These are phyloP conservation scores for Dactylella cylindrospora DNA, from an alignment of 2,329 filamentous ascomycete species.

Conservation along the genomic window DNA sequence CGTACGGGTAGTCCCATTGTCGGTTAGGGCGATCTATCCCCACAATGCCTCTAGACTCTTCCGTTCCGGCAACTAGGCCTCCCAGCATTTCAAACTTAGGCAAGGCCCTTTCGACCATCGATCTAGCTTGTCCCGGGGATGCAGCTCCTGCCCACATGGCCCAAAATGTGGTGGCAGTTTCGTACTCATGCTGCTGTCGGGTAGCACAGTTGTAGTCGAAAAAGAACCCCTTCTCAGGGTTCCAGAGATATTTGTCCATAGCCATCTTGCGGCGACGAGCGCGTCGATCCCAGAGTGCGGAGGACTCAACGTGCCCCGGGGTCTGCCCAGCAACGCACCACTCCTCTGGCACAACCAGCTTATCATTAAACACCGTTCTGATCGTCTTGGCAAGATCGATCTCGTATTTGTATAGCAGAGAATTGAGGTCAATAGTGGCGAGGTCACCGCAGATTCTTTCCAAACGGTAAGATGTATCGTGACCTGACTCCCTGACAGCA, in stretches of 20 bases:
- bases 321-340: slow-evolving; percentile 69
- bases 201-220: slow-evolving; percentile 93
- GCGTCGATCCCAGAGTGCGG: slow-evolving; percentile 84
- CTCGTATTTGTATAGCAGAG: slow-evolving; percentile 94
- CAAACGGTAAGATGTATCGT: slow-evolving; percentile 92
- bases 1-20: slow-evolving; percentile 98
- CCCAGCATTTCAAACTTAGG: slow-evolving; percentile 86
- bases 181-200: slow-evolving; percentile 78
- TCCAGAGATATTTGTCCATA: slow-evolving; percentile 94
- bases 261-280: slow-evolving; percentile 78
- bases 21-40: slow-evolving; percentile 83
- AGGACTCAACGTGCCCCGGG: slow-evolving; percentile 73
- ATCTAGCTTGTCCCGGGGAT: slow-evolving; percentile 79
- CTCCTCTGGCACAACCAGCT: slow-evolving; percentile 75
- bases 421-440: slow-evolving; percentile 92
- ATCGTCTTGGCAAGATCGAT: slow-evolving; percentile 87
- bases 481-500: slow-evolving; percentile 91
- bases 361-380: slow-evolving; percentile 78
- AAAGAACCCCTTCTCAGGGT: slow-evolving; percentile 88
- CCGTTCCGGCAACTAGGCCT: slow-evolving; percentile 83
- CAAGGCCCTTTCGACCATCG: slow-evolving; percentile 76
- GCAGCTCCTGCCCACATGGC: slow-evolving; percentile 92
- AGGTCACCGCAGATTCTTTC: slow-evolving; percentile 84
- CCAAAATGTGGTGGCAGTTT: slow-evolving; percentile 94
- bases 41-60: slow-evolving; percentile 79